Base-by-base conservation (phyloP, 208 protist genomes). In the Zelonia costaricensis region DNA sequence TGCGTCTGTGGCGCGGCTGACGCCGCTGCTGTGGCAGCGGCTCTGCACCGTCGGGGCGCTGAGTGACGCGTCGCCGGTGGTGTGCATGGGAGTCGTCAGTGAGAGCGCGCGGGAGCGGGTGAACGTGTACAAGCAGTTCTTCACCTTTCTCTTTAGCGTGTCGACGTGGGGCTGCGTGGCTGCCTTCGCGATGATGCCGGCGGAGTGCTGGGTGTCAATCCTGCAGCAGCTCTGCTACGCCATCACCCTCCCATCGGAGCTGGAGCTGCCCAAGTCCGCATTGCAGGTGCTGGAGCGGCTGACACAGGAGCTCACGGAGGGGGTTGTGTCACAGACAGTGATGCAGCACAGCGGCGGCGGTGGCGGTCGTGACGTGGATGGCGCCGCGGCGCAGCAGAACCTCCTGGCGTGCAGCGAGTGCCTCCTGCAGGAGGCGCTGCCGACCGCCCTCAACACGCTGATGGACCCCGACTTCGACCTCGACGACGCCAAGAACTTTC, bases 41-140 rank as follows among this genome's bases (percentile, higher is more conserved):
- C 59, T 80, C 10, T 61, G 60, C 10, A 45, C 66, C 4, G 65
- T 85, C 9, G 86, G 82, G 2, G 69, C 69, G 25, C 46, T 89
- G 43, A 63, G 47, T n/a, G 70, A 67, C 30, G 68, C 66, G 9
- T 66, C 69, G 4, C 69, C 78, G 3, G 53, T 85, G 25, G 44
- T 81, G 56, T 67, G 61, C 49, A 71, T 84, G 67, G 83, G 78
- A 30, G 76, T 93, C 16, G 61, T 93, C 0, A 87, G 78, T 27
- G 87, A 93, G 65, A 77, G 39, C 18, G 62, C 74, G 8, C 74
- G 81, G 0, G 87, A 93, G 72, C 62, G 65, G 30, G 49, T 86
- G 23, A 84, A 85, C 20, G 79, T 91, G 43, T 91, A 89, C 69
- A 63, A 72, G 36, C 77, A 88, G 51, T 78, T 88, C 54, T 89